Percentiles rank a stretch among this genome's conserved stretches.
Conservation (phyloP, 2,329 filamentous ascomycete species). For the Pezicula neosporulosa region DNA sequence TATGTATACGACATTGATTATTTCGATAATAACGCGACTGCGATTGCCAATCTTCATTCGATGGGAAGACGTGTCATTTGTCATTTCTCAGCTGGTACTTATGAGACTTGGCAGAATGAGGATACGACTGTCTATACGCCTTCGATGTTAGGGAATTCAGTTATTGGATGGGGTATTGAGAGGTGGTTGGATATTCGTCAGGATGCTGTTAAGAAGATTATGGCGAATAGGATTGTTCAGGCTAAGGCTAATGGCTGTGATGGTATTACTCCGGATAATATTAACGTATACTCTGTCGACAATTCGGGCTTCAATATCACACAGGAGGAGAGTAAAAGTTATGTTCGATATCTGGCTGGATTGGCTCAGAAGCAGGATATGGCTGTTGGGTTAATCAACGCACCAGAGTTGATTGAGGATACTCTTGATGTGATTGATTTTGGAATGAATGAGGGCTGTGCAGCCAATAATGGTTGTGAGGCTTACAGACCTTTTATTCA, state of each 20-base stretch:
- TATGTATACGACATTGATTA: neutral
- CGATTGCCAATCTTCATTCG: neutral
- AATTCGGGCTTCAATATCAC: neutral
- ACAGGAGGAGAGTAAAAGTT: neutral
- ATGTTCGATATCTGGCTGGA: neutral
- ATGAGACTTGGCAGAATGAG: neutral
- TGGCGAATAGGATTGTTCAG: neutral
- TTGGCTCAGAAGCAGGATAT: neutral
- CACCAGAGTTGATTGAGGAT: neutral
- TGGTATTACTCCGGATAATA: neutral
- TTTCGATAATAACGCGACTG: neutral
- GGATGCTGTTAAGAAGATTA: neutral
- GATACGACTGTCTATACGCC: neutral
- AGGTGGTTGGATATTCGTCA: neutral
- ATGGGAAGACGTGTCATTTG: neutral
- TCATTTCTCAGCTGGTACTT: constrained; percentile 1
- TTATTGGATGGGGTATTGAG: neutral
- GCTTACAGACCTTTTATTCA: neutral
- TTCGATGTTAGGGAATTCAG: neutral
- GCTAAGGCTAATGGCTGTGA: neutral
- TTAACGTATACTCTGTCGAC: neutral
- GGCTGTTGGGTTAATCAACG: neutral
- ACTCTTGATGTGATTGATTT: neutral
- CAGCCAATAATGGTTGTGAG: neutral
- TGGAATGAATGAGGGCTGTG: neutral